Evolutionary conservation across 805 yeast genomes (phyloP).

Genomic region (Dipodascus geniculatus): DNA sequence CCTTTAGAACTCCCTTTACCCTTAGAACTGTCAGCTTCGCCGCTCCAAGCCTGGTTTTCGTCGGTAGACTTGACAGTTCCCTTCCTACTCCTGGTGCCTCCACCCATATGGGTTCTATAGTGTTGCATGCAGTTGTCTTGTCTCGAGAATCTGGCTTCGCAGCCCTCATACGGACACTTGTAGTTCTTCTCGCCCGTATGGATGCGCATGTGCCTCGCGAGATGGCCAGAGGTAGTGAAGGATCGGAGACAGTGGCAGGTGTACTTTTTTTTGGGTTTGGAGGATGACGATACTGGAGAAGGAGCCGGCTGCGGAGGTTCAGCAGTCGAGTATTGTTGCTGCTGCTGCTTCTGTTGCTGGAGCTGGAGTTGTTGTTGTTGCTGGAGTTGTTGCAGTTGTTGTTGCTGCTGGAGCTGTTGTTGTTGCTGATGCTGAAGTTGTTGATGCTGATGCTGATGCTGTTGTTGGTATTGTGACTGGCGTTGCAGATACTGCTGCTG

Average conservation of each 20-base stretch:
- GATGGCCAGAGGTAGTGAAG: conserved; percentile 83
- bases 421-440: neutral
- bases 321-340: neutral
- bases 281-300: neutral
- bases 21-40: neutral
- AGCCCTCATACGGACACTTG: conserved; percentile 66
- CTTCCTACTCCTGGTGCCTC: conserved; percentile 16
- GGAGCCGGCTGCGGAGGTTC: neutral
- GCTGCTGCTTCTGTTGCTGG: neutral
- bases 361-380: neutral
- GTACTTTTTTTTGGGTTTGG: conserved; percentile 6
- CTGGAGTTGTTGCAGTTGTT: conserved; percentile 1
- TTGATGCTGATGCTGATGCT: conserved; percentile 3
- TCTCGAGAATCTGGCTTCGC: conserved; percentile 73
- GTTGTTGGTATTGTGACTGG: conserved; percentile 4
- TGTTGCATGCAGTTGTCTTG: conserved; percentile 95
- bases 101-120: conserved; percentile 64
- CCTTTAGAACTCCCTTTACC: neutral
- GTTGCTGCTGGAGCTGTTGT: conserved; percentile 5
- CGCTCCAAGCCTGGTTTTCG: neutral
- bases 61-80: conserved; percentile 3
- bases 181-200: conserved; percentile 91
- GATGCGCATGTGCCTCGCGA: conserved; percentile 78
- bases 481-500: conserved; percentile 5
- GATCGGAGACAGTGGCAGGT: conserved; percentile 31